Evolutionary conservation across 2,329 filamentous ascomycete genomes (phyloP).

Genomic region (Penicillium sp.): DNA sequence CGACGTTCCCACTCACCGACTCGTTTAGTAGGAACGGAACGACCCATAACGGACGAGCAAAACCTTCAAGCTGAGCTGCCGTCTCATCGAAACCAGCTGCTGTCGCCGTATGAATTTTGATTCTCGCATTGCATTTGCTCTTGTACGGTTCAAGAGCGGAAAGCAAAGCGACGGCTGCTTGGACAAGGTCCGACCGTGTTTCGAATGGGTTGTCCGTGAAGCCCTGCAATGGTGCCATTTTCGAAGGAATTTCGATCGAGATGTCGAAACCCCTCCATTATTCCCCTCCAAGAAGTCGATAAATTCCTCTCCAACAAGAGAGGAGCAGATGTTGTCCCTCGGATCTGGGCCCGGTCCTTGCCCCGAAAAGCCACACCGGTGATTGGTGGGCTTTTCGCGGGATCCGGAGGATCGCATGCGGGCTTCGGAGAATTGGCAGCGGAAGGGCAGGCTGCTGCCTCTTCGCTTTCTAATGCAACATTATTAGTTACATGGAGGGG

Average conservation of each 20-base stretch:
- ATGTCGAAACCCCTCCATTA: background rate
- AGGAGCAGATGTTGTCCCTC: background rate
- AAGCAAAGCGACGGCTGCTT: slow-evolving; percentile 42
- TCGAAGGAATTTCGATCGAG: background rate
- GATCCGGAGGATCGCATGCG: background rate
- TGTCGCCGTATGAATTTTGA: slow-evolving; percentile 45
- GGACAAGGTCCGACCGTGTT: slow-evolving; percentile 42
- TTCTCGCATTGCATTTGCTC: slow-evolving; percentile 41
- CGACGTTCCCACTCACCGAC: background rate
- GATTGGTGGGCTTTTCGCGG: background rate
- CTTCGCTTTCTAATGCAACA: background rate
- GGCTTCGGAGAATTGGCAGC: slow-evolving; percentile 9
- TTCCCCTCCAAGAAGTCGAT: background rate
- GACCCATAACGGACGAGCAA: slow-evolving; percentile 39
- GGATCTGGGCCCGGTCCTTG: no score
- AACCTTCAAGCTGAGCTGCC: slow-evolving; percentile 54
- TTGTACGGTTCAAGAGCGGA: slow-evolving; percentile 31
- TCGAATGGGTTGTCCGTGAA: slow-evolving; percentile 50
- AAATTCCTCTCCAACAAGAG: background rate
- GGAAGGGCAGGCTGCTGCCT: background rate
- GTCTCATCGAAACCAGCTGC: slow-evolving; percentile 51
- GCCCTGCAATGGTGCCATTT: slow-evolving; percentile 32
- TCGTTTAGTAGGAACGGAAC: slow-evolving; percentile 25
- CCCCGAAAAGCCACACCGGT: background rate
- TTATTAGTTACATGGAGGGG: background rate